These are phyloP conservation scores for Aspergillus niger DNA, from an alignment of 2,329 filamentous ascomycete species.

Conservation along the genomic window DNA sequence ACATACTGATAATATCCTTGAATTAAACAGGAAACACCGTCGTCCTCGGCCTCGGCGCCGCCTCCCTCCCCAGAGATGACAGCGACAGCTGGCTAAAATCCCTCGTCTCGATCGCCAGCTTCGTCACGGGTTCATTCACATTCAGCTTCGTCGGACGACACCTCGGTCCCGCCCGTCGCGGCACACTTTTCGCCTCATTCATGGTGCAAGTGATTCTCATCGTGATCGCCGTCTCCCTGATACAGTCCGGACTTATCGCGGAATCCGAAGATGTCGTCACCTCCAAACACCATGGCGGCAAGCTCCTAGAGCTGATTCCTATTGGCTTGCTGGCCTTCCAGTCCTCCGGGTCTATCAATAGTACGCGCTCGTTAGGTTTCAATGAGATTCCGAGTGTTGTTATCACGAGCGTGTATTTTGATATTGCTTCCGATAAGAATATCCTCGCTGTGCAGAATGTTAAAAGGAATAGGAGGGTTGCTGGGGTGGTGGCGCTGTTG, in stretches of 20 bases:
- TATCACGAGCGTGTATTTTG: slow-evolving; percentile 50
- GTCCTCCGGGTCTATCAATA: slow-evolving; percentile 47
- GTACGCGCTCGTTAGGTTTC: slow-evolving; percentile 44
- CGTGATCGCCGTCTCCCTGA: slow-evolving; percentile 43
- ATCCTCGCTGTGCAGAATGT: slow-evolving; percentile 39
- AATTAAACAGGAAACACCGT: slow-evolving; percentile 46
- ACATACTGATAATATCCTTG: not conserved
- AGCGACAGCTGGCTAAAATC: slow-evolving; percentile 49
- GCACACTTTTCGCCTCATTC: slow-evolving; percentile 46
- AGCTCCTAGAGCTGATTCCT: slow-evolving; percentile 44
- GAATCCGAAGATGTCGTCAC: slow-evolving; percentile 19
- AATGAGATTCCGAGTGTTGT: slow-evolving; percentile 51
- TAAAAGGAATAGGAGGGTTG: slow-evolving; percentile 42
- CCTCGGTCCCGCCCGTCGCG: slow-evolving; percentile 36
- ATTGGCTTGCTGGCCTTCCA: slow-evolving; percentile 49
- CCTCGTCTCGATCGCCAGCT: slow-evolving; percentile 44
- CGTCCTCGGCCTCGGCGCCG: slow-evolving; percentile 49
- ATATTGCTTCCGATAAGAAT: slow-evolving; percentile 46
- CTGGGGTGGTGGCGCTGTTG: slow-evolving; percentile 41
- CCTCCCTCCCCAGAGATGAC: slow-evolving; percentile 41
- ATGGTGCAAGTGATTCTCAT: slow-evolving; percentile 42
- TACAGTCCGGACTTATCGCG: slow-evolving; percentile 43
- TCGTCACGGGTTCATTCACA: slow-evolving; percentile 45
- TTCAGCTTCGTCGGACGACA: slow-evolving; percentile 43
- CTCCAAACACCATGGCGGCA: slow-evolving; percentile 21